These are phyloP conservation scores for Cordyceps militaris DNA, from an alignment of 2,329 filamentous ascomycete genomes.

Conservation along the genomic window DNA sequence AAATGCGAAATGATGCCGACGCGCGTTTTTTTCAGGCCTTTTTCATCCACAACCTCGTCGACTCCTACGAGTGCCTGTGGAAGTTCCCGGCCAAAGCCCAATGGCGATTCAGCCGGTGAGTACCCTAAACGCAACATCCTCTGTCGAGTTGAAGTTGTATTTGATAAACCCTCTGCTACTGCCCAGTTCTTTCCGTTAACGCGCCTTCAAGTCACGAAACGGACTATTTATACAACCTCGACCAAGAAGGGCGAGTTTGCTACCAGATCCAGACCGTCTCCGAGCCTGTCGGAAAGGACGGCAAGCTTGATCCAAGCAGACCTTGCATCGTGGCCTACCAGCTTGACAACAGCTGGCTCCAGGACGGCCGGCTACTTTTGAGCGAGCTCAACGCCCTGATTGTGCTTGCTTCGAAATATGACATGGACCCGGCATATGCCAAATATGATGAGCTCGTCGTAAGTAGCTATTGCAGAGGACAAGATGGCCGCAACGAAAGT, in stretches of 20 bases:
- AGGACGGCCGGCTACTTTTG: background rate
- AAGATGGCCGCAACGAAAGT: background rate
- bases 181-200: background rate
- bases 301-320: background rate
- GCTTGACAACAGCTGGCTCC: background rate
- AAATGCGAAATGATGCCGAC: background rate
- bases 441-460: background rate
- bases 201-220: background rate
- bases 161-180: background rate
- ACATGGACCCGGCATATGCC: background rate
- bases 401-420: background rate
- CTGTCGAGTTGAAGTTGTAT: too few relatives aligned
- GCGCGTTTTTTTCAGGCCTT: background rate
- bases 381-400: conserved; percentile 3
- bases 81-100: accelerated
- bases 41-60: background rate
- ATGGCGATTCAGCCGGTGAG: background rate
- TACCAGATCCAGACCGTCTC: background rate
- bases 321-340: background rate
- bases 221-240: background rate
- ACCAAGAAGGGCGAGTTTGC: background rate
- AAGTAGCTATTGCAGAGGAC: background rate
- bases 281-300: background rate
- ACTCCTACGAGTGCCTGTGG: background rate
- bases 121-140: background rate